Evolutionary conservation across 805 yeast species (phyloP).

Genomic region (Myxozyma monticola): DNA sequence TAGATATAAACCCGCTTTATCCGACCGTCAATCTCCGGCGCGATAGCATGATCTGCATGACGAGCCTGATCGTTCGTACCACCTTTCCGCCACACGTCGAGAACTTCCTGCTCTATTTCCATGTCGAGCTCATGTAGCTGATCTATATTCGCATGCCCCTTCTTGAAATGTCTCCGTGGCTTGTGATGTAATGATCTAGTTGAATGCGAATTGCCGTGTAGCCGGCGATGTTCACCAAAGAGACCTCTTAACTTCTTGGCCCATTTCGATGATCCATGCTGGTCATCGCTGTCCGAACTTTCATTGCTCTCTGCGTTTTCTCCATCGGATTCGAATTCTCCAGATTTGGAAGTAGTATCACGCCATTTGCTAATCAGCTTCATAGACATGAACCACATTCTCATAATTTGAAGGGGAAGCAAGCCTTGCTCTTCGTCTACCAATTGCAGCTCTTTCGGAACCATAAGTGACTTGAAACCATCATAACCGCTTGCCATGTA

Average conservation of each 20-base stretch:
- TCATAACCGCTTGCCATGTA: slow-evolving; percentile 32
- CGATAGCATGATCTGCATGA: slow-evolving; percentile 6
- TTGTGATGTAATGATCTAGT: too few relatives aligned
- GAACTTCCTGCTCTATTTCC: slow-evolving; percentile 11
- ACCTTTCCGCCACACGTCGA: slow-evolving; percentile 14
- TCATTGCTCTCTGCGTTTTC: background rate
- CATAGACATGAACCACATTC: slow-evolving; percentile 31
- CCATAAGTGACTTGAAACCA: slow-evolving; percentile 24
- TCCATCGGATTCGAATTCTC: too few relatives aligned
- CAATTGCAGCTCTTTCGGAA: slow-evolving; percentile 19
- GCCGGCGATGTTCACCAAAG: background rate
- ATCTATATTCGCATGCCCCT: slow-evolving; percentile 1
- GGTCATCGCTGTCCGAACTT: background rate
- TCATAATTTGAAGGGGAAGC: slow-evolving; percentile 24
- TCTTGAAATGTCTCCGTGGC: background rate
- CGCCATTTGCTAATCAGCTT: slow-evolving; percentile 14
- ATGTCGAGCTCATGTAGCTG: slow-evolving; percentile 11
- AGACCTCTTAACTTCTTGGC: background rate
- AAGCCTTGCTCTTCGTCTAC: slow-evolving; percentile 32
- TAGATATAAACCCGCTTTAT: slow-evolving; percentile 6
- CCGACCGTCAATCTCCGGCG: slow-evolving; percentile 23
- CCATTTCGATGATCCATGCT: slow-evolving; percentile 5
- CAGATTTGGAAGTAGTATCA: background rate
- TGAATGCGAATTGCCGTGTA: too few relatives aligned
- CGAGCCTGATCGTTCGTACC: too few relatives aligned